phyloP scores from a whole-genome alignment of 805 yeast species.

The Novakomyces olei region DNA sequence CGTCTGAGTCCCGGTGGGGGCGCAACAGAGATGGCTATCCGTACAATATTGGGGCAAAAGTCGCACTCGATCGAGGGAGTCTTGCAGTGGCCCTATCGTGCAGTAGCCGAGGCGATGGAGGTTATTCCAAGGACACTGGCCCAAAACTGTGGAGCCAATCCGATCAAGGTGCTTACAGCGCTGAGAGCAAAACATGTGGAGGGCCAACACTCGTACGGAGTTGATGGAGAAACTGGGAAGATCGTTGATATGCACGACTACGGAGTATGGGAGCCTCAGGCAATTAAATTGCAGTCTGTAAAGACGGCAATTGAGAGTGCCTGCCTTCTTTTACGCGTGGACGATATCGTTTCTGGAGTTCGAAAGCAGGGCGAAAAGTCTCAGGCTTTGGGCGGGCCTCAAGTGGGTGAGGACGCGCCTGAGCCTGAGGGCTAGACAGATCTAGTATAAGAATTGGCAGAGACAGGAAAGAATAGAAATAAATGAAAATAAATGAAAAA shows the following conservation, averaged over 20 bases:
- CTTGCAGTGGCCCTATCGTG: slow-evolving; percentile 96
- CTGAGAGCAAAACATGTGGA: slow-evolving; percentile 91
- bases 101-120: slow-evolving; percentile 96
- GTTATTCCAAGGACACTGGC: slow-evolving; percentile 93
- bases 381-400: slow-evolving; percentile 5
- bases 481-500: too few relatives aligned
- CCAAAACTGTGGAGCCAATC: slow-evolving; percentile 95
- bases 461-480: too few relatives aligned
- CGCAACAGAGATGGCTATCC: slow-evolving; percentile 96
- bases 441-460: too few relatives aligned
- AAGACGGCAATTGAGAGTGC: slow-evolving; percentile 98
- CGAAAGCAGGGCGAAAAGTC: slow-evolving; percentile 23
- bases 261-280: slow-evolving; percentile 99
- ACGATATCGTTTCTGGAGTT: slow-evolving; percentile 92
- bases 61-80: slow-evolving; percentile 87
- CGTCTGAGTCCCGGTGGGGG: slow-evolving; percentile 96
- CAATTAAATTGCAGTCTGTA: slow-evolving; percentile 83
- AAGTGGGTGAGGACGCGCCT: slow-evolving; percentile 2
- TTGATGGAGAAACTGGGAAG: slow-evolving; percentile 87
- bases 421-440: too few relatives aligned
- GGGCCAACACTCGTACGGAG: slow-evolving; percentile 62
- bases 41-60: slow-evolving; percentile 67
- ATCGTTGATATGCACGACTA: slow-evolving; percentile 86
- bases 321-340: slow-evolving; percentile 79
- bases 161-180: slow-evolving; percentile 71